Evolutionary conservation across 2,329 filamentous ascomycete genomes (phyloP), one percentile per base, ranked within the genome.

Genomic region (Cladophialophora immunda): DNA sequence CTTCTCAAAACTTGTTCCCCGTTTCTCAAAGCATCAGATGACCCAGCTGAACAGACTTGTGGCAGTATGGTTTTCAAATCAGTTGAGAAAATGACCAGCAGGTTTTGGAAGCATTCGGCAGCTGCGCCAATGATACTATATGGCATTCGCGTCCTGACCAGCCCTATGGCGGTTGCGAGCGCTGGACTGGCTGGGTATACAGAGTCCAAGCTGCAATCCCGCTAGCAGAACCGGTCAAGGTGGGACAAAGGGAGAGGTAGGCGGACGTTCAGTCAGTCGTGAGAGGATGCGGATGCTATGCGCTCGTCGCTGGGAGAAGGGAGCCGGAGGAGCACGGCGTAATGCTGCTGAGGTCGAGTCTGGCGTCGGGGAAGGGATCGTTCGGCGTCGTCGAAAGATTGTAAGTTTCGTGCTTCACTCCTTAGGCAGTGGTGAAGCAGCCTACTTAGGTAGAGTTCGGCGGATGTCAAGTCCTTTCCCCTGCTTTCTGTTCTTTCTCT

Each of bases 11-110:
- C 57, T 32, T 53, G 25, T n/a, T 45, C 50, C 38, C 55, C 22
- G 45, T 50, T 64, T 45, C 57, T 68, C 63, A 70, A 55, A 59
- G 50, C 68, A 70, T 68, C 65, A 62, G 56, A 32, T 56, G 30
- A 66, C 50, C 19, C 15, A 54, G 50, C 47, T 34, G 54, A 56
- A 45, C 52, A 22, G 4, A 15, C 22, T 13, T 55, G 50, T 54
- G 30, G 22, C 29, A 62, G 54, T 38, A 29, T 29, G 29, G 38
- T 13, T 62, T 66, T 53, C 56, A 50, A 62, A 67, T 64, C 41
- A 25, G 53, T 45, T 64, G 65, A 41, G 34, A 66, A 30, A 27
- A 52, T 56, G 25, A 57, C 54, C 59, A 32, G 41, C 53, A 32
- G 45, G 41, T 30, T 34, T 45, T 38, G 7, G 25, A 59, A 29